A percentile compares a stretch with the other conserved stretches of the same genome.
phyloP scores from a whole-genome alignment of 108 stramenopile genomes.

The Bacterosira constricta region DNA sequence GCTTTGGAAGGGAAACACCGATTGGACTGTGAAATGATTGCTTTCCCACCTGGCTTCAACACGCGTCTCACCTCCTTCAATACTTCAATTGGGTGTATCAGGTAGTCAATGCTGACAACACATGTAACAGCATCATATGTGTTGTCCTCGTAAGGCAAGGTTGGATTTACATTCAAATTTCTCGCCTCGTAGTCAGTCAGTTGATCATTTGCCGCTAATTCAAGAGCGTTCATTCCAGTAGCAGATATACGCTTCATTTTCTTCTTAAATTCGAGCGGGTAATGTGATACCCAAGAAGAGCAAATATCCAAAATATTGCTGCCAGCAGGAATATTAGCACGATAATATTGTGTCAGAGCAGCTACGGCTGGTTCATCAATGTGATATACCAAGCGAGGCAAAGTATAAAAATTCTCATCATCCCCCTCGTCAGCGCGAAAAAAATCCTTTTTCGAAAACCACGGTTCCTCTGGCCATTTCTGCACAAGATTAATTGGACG shows the following conservation, averaged over 20 bases:
- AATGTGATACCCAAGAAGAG: slow-evolving; percentile 92
- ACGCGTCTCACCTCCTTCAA: slow-evolving; percentile 91
- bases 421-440: slow-evolving; percentile 79
- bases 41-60: slow-evolving; percentile 88
- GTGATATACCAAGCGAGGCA: slow-evolving; percentile 90
- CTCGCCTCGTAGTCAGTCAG: slow-evolving; percentile 85
- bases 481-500: slow-evolving; percentile 68
- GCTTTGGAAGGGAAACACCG: slow-evolving; percentile 95
- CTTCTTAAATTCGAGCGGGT: slow-evolving; percentile 77
- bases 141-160: slow-evolving; percentile 73
- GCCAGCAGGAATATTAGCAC: slow-evolving; percentile 70
- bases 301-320: slow-evolving; percentile 93
- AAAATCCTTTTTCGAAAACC: slow-evolving; percentile 85
- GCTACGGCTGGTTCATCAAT: slow-evolving; percentile 92
- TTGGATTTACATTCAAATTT: slow-evolving; percentile 89
- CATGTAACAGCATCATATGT: slow-evolving; percentile 94
- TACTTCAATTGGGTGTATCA: slow-evolving; percentile 85
- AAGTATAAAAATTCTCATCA: slow-evolving; percentile 86
- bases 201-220: slow-evolving; percentile 92
- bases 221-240: slow-evolving; percentile 89
- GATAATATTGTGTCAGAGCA: slow-evolving; percentile 89
- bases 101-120: slow-evolving; percentile 94
- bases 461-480: slow-evolving; percentile 85
- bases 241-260: slow-evolving; percentile 78
- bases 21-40: slow-evolving; percentile 92